Evolutionary conservation across 176 grass and related monocot genomes (phyloP), one percentile per base, ranked within the genome.

Genomic region (Dactylis glomerata): DNA sequence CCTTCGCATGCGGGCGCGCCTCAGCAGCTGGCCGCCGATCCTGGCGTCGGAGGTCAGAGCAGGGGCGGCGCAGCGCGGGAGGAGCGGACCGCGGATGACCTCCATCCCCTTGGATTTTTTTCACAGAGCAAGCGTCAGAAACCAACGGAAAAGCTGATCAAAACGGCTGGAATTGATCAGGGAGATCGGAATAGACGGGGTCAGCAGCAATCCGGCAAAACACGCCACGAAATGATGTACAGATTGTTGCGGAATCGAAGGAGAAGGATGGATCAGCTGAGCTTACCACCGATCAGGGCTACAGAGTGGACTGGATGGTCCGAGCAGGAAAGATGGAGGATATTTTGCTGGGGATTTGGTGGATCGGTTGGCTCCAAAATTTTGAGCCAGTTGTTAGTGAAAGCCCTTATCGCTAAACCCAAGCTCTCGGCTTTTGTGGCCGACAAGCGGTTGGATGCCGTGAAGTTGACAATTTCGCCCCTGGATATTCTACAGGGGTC

Each of bases 71-170:
- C 59, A 84, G 17, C 77, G 83, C 31, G 73, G 89, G 37, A 92
- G 86, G 19, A 94, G 70, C 22, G 93, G 63, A 70, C 91, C 87
- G 86, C 90, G 86, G 33, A 94, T 24, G 67, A 85, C 66, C 69
- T 85, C 90, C 95, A 97, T 97, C 70, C 57, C 26, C 71, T 41
- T 9, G 37, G 3, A 41, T 19, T 36, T 34, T 17, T 34, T 17
- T 20, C 37, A 73, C 15, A 17, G 8, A 17, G 4, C 20, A 78
- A 62, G 31, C 40, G 6, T 83, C 81, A 88, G 32, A 64, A 65
- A 83, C 10, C 23, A 88, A 28, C 64, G 31, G 26, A n/a, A 61
- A 62, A 30, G 4, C 65, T n/a, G n/a, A 78, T 27, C 2, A 3
- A 54, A 86, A 78, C 8, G 73, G 77, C 5, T 5, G 5, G 56